These are phyloP conservation scores for Paramecium tetraurelia DNA, from an alignment of 73 alveolate genomes.

Conservation along the genomic window DNA sequence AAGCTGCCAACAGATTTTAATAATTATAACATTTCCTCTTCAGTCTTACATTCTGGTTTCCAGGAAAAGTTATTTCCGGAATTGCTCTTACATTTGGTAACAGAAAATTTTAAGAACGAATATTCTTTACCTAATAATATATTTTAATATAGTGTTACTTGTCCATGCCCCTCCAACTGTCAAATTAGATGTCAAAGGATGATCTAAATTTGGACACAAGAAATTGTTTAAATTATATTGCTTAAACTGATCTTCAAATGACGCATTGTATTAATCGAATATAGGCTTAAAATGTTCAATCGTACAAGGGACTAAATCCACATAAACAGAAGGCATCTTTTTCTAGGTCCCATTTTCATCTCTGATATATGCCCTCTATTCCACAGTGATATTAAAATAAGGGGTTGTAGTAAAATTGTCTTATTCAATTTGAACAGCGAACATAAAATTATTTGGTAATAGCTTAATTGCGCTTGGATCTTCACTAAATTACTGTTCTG, in stretches of 20 bases:
- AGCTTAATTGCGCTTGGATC: background rate
- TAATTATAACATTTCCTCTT: background rate
- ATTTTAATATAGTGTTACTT: background rate
- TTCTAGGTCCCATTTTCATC: background rate
- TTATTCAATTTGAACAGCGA: background rate
- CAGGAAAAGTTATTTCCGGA: background rate
- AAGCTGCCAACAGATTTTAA: background rate
- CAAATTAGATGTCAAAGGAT: background rate
- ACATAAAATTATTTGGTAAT: background rate
- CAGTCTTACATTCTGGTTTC: constrained; percentile 46
- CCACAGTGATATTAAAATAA: constrained; percentile 3
- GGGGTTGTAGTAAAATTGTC: background rate
- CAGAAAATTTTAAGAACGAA: constrained; percentile 29
- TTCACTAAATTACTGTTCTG: background rate
- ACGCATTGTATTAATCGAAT: background rate
- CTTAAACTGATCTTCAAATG: background rate
- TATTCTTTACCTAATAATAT: background rate
- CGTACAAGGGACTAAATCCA: constrained; percentile 32
- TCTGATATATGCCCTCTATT: background rate
- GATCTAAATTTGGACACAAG: constrained; percentile 3
- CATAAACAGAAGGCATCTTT: background rate
- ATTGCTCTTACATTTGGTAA: background rate
- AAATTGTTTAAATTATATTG: background rate
- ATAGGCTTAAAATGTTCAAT: constrained; percentile 20
- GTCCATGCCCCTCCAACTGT: background rate